Base-by-base conservation (phyloP, 768 basidiomycete species). In the Lactifluus echinatus region DNA sequence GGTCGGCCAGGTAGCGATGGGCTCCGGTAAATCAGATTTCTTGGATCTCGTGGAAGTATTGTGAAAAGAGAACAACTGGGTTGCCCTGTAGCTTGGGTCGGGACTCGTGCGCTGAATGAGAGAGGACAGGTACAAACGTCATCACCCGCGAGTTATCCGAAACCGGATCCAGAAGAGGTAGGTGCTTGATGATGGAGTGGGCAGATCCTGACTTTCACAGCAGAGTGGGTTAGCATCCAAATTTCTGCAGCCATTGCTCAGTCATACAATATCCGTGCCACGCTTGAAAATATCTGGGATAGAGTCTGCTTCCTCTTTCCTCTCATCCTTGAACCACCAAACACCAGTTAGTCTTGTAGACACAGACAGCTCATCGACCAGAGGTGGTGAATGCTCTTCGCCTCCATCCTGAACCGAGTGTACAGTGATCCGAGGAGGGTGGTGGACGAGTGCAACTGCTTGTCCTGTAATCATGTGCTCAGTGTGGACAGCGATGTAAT, bases 41-140 rank as follows among this genome's bases (percentile, higher is more conserved):
- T 71, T 69, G 26, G 67, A 67, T 31, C 74, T 79, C 14, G 78
- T 80, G 54, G 83, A 80, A 10, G 81, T 79, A 37, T 82, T 83
- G 71, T 89, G 85, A 66, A 90, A 89, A 39, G 87, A 84, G 68
- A 92, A 92, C 39, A 91, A 71, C 71, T 90, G 85, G 53, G 83
- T 83, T 8, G 85, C 84, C 55, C 89, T 91, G 31, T 46, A 67
- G 40, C 10, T 28, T 5, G 10, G 7, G 33, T 55, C 60, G 42
- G 55, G 48, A 51, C 34, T 39, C 48, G 31, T 12, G 37, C 55
- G 55, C 45, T 33, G 33, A 45, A 47, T n/a, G 53, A n/a, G 34
- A 55, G 43, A 36, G 19, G 58, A 45, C 36, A 55, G 61, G 50
- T 50, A 72, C 80, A 61, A 66, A 90, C 89, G 81, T 85, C 64